phyloP scores from a whole-genome alignment of 345 rosid genomes.

The Syzygium jambos region DNA sequence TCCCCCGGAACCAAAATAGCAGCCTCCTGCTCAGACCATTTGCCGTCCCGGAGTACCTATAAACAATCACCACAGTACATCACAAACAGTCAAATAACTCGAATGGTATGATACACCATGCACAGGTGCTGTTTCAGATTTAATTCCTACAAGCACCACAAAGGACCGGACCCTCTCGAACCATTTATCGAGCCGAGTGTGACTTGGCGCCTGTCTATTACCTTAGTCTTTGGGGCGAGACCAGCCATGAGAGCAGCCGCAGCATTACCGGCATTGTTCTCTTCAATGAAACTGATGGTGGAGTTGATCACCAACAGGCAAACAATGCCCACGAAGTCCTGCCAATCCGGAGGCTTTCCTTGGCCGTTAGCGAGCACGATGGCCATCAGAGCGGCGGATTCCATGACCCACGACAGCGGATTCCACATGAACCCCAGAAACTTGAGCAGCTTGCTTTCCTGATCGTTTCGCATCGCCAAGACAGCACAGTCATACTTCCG shows the following conservation, averaged over 20 bases:
- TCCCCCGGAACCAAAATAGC: conserved; percentile 34
- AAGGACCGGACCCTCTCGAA: background rate
- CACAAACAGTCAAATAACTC: background rate
- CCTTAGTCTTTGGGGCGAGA: conserved; percentile 32
- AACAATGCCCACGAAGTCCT: conserved; percentile 30
- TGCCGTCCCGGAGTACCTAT: conserved; percentile 28
- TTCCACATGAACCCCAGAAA: conserved; percentile 41
- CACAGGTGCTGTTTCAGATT: background rate
- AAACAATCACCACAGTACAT: background rate
- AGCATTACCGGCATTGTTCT: conserved; percentile 34
- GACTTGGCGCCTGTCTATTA: background rate
- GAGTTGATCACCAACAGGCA: conserved; percentile 30
- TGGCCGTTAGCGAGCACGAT: conserved; percentile 27
- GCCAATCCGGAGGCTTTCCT: conserved; percentile 28
- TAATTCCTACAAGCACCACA: background rate
- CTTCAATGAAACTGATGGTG: conserved; percentile 34
- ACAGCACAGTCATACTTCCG: background rate
- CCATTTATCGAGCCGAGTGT: background rate
- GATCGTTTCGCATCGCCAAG: background rate
- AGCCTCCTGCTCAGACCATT: conserved; percentile 32
- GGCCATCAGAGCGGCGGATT: conserved; percentile 33
- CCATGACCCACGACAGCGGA: conserved; percentile 40
- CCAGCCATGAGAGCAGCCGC: conserved; percentile 41
- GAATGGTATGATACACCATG: background rate
- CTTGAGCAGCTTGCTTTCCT: conserved; percentile 32